phyloP scores from a whole-genome alignment of 148 eudicot genomes.

The Rhododendron ovatum region DNA sequence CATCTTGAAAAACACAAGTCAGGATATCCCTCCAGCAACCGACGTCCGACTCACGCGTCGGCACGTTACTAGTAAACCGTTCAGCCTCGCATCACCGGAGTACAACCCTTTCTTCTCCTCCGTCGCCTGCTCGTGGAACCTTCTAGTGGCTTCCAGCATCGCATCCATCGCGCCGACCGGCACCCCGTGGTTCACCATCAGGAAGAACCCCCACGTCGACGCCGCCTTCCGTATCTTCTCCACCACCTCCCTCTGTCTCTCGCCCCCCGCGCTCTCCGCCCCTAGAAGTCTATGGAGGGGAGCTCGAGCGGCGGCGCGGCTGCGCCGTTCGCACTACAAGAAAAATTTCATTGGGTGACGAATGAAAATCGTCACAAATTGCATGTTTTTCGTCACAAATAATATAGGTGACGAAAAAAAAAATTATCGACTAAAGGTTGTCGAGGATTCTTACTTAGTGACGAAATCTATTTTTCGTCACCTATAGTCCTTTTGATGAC shows the following conservation, averaged over 20 bases:
- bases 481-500: no score
- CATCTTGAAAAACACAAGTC: slow-evolving; percentile 25
- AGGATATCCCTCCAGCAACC: slow-evolving; percentile 48
- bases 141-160: slow-evolving; percentile 12
- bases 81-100: slow-evolving; percentile 21
- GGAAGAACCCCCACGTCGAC: slow-evolving; percentile 25
- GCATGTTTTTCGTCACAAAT: no score
- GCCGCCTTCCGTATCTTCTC: slow-evolving; percentile 20
- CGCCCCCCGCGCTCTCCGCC: slow-evolving; percentile 13
- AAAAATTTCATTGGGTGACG: no score
- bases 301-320: slow-evolving; percentile 6
- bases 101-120: slow-evolving; percentile 38
- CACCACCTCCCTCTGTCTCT: slow-evolving; percentile 15
- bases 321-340: no score
- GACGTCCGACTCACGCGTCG: slow-evolving; percentile 12
- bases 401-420: no score
- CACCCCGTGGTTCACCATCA: slow-evolving; percentile 30
- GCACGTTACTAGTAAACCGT: slow-evolving; percentile 22
- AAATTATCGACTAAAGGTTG: no score
- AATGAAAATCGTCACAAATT: no score
- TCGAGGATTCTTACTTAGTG: no score
- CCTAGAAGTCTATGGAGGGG: slow-evolving; percentile 41
- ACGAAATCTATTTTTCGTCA: no score
- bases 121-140: slow-evolving; percentile 44
- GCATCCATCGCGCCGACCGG: slow-evolving; percentile 5